Conservation (phyloP, 495 filamentous ascomycete genomes). For the Podospora pseudopauciseta region DNA sequence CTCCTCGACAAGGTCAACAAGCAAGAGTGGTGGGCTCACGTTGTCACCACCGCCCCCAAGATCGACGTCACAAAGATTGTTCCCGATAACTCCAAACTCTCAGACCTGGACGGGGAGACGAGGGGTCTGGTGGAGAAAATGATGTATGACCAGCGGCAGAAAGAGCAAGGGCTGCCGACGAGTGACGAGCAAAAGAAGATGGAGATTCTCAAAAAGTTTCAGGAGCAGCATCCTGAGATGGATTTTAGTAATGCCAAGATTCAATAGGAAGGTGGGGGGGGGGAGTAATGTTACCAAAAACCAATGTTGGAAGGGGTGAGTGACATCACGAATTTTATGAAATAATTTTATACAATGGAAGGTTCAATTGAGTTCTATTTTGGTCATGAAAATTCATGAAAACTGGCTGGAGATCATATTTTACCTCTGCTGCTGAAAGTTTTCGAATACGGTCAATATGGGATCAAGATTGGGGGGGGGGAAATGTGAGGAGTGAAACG, state of each 20-base stretch:
- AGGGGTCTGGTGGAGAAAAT: conserved; percentile 99
- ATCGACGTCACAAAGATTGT: conserved; percentile 94
- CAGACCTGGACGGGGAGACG: conserved; percentile 93
- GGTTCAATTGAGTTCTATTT: not conserved
- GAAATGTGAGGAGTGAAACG: conserved; percentile 56
- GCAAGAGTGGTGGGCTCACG: conserved; percentile 96
- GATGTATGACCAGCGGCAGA: conserved; percentile 99
- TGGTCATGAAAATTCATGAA: not conserved
- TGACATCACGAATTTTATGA: not conserved
- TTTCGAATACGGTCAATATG: no score
- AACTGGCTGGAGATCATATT: no score
- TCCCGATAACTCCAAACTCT: conserved; percentile 84
- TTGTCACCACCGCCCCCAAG: conserved; percentile 74
- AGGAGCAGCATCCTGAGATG: conserved; percentile 72
- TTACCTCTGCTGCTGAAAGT: no score
- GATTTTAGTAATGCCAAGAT: conserved; percentile 80
- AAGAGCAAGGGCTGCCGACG: conserved; percentile 80
- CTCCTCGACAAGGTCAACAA: conserved; percentile 97
- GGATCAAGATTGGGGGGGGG: not conserved
- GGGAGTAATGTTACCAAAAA: conserved; percentile 8
- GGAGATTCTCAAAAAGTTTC: conserved; percentile 89
- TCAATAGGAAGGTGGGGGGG: conserved; percentile 33
- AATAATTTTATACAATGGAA: not conserved
- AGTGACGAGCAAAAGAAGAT: conserved; percentile 91
- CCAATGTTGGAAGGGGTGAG: not conserved